Base-by-base conservation (phyloP, 1,139 yeast species). In the Sugiyamaella sp. region DNA sequence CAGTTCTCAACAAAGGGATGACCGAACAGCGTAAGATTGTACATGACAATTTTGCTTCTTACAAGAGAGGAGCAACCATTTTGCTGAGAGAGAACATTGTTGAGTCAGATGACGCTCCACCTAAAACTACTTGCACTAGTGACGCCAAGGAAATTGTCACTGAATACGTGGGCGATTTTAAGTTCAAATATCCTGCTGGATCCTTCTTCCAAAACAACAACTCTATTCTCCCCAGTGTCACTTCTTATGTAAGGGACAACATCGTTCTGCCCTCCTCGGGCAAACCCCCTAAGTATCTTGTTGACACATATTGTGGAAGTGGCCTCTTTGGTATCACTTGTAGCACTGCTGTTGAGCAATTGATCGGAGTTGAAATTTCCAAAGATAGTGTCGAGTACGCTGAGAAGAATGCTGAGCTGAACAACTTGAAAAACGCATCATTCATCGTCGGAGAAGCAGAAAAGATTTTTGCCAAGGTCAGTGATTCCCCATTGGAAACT, bases 251-350 rank as follows among this genome's bases (percentile, higher is more conserved):
- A 17, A 81, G 84, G 57, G 80, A 83, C 17, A 88, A 89, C 65
- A 72, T 89, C 50, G 73, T 73, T 43, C 76, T 83, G 40, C 74
- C 80, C 2, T 53, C 63, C n/a, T 64, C 64, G 55, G 63, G 66
- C 12, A 68, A 69, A 25, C 74, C 73, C 4, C 80, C 81, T 12
- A 77, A 71, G 59, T 90, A 85, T 68, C 75, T 93, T 52, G 97
- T 93, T 24, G 99, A 93, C 70, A 97, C 99, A 0, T 93, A 93
- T 73, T 93, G 99, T 76, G 99, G 99, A 2, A 89, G 97, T 2
- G 99, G 99, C 0, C 74, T 93, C 49, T 93, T 93, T 70, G 87
- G 96, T 56, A 85, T 93, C 53, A 84, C 97, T 5, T 86, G 96
- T 64, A 85, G 95, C 21, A 73, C 80, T 20, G 85, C 87, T 41